These are phyloP conservation scores for Nepenthes gracilis DNA, from an alignment of 148 eudicot genomes.

Conservation along the genomic window DNA sequence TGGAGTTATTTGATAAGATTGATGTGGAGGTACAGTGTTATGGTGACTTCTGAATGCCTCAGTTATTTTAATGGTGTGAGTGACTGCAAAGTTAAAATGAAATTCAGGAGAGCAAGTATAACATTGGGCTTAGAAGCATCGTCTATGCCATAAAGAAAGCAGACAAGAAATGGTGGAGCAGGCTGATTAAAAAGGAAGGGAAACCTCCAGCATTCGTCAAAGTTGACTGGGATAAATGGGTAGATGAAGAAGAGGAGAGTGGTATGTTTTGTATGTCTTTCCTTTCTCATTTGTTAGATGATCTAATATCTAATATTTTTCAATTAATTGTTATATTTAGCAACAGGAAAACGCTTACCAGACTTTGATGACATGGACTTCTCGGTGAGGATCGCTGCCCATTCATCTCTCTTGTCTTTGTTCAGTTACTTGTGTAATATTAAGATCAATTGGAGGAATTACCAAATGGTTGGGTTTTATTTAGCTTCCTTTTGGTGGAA, in stretches of 20 bases:
- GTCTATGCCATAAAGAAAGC: constrained; percentile 49
- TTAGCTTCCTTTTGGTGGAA: neutral
- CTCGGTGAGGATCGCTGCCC: constrained; percentile 34
- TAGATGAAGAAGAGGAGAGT: constrained; percentile 73
- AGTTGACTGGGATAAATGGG: constrained; percentile 92
- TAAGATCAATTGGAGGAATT: neutral
- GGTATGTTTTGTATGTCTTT: constrained; percentile 11
- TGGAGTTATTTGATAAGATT: constrained; percentile 57
- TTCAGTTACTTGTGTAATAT: neutral
- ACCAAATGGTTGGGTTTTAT: neutral
- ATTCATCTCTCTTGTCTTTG: neutral
- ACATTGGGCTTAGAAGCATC: constrained; percentile 44
- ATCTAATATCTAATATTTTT: neutral
- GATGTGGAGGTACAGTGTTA: constrained; percentile 37
- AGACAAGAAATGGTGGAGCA: constrained; percentile 75
- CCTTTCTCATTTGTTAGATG: neutral
- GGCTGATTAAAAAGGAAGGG: constrained; percentile 55
- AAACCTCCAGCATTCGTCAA: constrained; percentile 55
- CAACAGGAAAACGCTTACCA: constrained; percentile 18
- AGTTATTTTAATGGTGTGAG: neutral
- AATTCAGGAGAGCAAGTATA: constrained; percentile 59
- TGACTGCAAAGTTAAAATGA: neutral
- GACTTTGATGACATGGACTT: constrained; percentile 54
- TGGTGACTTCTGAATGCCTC: neutral
- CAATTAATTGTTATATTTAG: neutral